Base-by-base conservation (phyloP, 257 asterid species). In the Penstemon barbatus region DNA sequence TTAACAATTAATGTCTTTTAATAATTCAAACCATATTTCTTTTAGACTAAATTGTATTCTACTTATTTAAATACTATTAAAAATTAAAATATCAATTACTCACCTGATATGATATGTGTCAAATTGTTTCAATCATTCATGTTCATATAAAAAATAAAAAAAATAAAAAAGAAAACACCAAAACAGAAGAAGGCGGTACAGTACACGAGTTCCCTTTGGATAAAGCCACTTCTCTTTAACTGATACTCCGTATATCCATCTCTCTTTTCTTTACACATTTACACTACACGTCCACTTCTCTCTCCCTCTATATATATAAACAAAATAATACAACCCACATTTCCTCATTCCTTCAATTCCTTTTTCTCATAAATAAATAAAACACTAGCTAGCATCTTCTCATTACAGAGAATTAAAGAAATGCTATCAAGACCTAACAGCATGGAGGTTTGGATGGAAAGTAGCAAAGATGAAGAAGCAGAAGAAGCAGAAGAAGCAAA, bases 371-470 rank as follows among this genome's bases (percentile, higher is more conserved):
- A 25, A 25, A 25, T 25, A 25, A 25, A 25, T 25, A 25, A 25
- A 25, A 25, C 33, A 25, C 33, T 25, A 25, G 33, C 33, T 25
- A 25, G 1, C 33, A 25, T 25, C 33, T 25, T 25, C 33, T 25
- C 33, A 25, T 25, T 25, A 25, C 33, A 25, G 33, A 25, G 2
- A 25, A 25, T 25, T 25, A 25, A 25, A 61, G 70, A 62, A 39
- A 87, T 90, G 96, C 42, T 92, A 57, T 83, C 91, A 2, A 78
- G 91, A 69, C 82, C 77, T 45, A 88, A 85, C 11, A 84, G 92
- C 77, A 77, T 87, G 84, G 18, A 15, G 18, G 86, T 62, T 11
- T 92, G 98, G 96, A 83, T 83, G 81, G 95, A 89, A 65, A 90
- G 77, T 10, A 57, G 33, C 19, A 81, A 79, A 70, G 87, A 48